These are phyloP conservation scores for Capsella rubella DNA, from an alignment of 441 rosid species.

Conservation along the genomic window DNA sequence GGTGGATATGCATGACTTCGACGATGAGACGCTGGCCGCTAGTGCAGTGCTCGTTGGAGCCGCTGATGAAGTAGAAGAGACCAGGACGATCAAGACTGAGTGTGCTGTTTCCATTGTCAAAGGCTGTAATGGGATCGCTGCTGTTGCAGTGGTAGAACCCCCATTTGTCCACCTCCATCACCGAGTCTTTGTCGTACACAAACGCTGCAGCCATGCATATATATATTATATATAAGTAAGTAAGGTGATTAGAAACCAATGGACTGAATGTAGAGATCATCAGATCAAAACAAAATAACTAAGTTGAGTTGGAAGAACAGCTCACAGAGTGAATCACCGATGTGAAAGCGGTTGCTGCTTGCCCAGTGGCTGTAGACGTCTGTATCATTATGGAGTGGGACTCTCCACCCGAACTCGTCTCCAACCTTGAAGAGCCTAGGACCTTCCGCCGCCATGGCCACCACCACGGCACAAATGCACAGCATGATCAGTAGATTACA, in stretches of 20 bases:
- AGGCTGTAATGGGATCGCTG: conserved; percentile 53
- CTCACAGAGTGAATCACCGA: conserved; percentile 88
- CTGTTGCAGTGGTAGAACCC: conserved; percentile 80
- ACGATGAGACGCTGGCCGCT: conserved; percentile 76
- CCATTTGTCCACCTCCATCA: conserved; percentile 81
- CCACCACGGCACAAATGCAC: conserved; percentile 25
- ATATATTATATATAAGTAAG: neutral
- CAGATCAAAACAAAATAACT: neutral
- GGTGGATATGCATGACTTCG: conserved; percentile 78
- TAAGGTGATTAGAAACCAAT: neutral
- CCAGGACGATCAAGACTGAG: conserved; percentile 73
- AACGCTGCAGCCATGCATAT: conserved; percentile 51
- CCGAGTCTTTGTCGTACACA: conserved; percentile 82
- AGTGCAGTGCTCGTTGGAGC: conserved; percentile 62
- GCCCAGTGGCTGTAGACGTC: conserved; percentile 74
- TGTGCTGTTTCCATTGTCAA: conserved; percentile 71
- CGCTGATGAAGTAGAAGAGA: conserved; percentile 81
- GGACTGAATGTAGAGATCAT: neutral
- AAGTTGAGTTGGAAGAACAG: neutral
- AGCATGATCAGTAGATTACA: neutral
- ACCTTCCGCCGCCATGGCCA: conserved; percentile 42
- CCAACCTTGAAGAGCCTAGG: conserved; percentile 72
- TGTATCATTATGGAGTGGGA: conserved; percentile 56
- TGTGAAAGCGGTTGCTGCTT: conserved; percentile 63
- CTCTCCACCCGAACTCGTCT: conserved; percentile 72